Evolutionary conservation across 805 yeast genomes (phyloP).

Genomic region (Zygoascus tannicola): DNA sequence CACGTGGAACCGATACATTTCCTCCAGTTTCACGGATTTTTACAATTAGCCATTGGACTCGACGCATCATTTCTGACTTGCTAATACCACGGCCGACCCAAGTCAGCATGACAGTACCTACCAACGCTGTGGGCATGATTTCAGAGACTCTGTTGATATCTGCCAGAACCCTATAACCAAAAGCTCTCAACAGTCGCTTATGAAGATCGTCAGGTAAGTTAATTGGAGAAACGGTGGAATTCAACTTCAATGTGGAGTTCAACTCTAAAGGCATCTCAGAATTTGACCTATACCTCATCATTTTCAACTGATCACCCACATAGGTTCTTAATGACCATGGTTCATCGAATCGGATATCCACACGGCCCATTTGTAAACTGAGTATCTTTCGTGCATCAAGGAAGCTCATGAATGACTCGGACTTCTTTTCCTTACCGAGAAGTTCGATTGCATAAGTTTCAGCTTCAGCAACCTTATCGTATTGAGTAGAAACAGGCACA

Average conservation of each 20-base stretch:
- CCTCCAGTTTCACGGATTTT: conserved; percentile 31
- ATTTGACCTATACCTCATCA: conserved; percentile 1
- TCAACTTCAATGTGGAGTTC: conserved; percentile 5
- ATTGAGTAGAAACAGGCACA: conserved; percentile 50
- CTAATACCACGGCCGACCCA: conserved; percentile 33
- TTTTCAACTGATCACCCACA: conserved; percentile 24
- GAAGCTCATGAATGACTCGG: conserved; percentile 38
- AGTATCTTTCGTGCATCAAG: conserved; percentile 27
- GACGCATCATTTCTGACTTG: conserved; percentile 25
- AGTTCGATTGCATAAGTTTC: conserved; percentile 47
- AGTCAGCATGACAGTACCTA: conserved; percentile 39
- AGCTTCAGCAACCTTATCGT: conserved; percentile 50
- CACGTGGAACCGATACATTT: conserved; percentile 13
- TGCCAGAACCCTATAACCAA: conserved; percentile 46
- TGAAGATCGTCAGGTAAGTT: conserved; percentile 7
- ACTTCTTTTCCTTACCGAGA: conserved; percentile 47
- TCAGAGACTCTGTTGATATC: conserved; percentile 43
- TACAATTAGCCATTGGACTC: conserved; percentile 29
- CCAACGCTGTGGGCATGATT: conserved; percentile 45
- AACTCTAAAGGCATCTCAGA: conserved; percentile 4
- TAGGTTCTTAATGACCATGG: conserved; percentile 33
- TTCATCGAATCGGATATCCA: conserved; percentile 33
- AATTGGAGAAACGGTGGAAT: neutral
- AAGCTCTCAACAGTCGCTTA: conserved; percentile 33
- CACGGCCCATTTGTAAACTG: conserved; percentile 31